phyloP scores from a whole-genome alignment of 2,329 filamentous ascomycete genomes.

The Gyromitra esculenta region DNA sequence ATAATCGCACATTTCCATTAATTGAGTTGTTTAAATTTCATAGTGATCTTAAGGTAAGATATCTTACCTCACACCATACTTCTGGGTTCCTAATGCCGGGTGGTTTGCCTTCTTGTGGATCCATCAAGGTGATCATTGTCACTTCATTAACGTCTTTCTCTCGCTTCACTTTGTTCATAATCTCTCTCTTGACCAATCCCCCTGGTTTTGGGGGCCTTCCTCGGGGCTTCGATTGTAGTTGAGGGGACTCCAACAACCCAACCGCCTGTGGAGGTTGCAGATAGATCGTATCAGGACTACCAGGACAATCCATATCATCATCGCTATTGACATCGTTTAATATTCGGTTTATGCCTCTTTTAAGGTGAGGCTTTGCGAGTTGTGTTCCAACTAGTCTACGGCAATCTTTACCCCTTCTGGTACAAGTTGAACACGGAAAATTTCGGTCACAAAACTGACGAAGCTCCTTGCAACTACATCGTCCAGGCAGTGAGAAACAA shows the following conservation, averaged over 20 bases:
- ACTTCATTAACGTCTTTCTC: slow-evolving; percentile 31
- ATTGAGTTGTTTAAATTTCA: background rate
- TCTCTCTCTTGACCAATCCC: slow-evolving; percentile 27
- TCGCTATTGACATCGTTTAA: background rate
- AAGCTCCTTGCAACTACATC: slow-evolving; percentile 19
- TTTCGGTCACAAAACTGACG: slow-evolving; percentile 46
- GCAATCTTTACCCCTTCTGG: slow-evolving; percentile 13
- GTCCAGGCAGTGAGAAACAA: slow-evolving; percentile 30
- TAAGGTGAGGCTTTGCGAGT: background rate
- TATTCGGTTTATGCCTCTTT: background rate
- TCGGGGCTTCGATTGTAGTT: slow-evolving; percentile 7
- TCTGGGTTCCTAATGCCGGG: slow-evolving; percentile 54
- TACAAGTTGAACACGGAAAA: slow-evolving; percentile 38
- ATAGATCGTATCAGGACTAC: background rate
- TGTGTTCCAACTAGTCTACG: background rate
- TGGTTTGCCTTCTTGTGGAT: slow-evolving; percentile 54
- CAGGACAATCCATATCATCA: background rate
- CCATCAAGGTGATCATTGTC: slow-evolving; percentile 24
- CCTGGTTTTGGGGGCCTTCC: background rate
- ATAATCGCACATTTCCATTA: background rate
- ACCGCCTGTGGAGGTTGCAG: background rate
- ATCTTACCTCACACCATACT: slow-evolving; percentile 57
- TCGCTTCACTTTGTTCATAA: slow-evolving; percentile 29
- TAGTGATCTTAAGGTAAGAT: background rate
- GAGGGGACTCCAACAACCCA: background rate